Evolutionary conservation across 768 basidiomycete species (phyloP).

Genomic region (Gyrodon lividus): DNA sequence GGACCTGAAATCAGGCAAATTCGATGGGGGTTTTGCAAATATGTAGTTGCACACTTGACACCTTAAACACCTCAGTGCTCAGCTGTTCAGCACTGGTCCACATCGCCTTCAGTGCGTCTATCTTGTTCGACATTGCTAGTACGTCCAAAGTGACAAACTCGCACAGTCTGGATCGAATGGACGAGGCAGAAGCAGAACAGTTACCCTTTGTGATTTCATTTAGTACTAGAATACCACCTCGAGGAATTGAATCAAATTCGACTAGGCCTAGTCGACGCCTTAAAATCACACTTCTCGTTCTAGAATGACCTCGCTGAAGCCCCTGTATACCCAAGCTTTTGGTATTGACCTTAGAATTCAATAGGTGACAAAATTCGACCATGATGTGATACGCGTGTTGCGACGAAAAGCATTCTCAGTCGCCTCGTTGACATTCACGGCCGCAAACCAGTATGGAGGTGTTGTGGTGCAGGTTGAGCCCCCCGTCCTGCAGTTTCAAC

Average conservation of each 20-base stretch:
- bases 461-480: background rate
- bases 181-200: background rate
- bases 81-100: too few relatives aligned
- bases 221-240: background rate
- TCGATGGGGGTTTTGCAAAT: too few relatives aligned
- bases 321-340: background rate
- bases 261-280: too few relatives aligned
- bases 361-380: background rate
- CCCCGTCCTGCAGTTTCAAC: constrained; percentile 8
- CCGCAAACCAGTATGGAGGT: background rate
- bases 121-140: too few relatives aligned
- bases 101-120: too few relatives aligned
- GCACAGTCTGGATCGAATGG: background rate
- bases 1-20: too few relatives aligned
- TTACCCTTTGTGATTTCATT: background rate
- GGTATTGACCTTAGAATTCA: background rate
- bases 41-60: too few relatives aligned
- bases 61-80: too few relatives aligned
- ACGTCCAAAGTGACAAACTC: too few relatives aligned
- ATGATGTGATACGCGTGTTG: background rate
- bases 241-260: background rate
- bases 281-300: background rate
- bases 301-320: background rate
- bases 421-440: background rate
- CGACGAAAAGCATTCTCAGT: background rate